phyloP scores from a whole-genome alignment of 441 rosid species.

The Gossypium schwendimanii region DNA sequence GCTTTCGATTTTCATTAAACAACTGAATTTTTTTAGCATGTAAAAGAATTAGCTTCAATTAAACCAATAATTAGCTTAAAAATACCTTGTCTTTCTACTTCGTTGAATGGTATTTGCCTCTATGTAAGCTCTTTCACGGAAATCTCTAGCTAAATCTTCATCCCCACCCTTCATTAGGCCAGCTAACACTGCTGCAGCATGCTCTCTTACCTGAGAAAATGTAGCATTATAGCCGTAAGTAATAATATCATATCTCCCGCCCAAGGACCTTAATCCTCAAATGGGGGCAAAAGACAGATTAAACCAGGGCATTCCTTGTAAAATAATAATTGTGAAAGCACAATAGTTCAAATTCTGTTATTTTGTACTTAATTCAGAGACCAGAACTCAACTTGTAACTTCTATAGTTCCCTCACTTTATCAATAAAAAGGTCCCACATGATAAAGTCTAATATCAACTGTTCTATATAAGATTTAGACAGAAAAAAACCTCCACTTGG shows the following conservation, averaged over 20 bases:
- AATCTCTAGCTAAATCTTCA: conserved; percentile 70
- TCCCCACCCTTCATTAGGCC: conserved; percentile 96
- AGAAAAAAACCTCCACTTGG: conserved; percentile 85
- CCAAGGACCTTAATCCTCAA: conserved; percentile 1
- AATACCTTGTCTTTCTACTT: conserved; percentile 62
- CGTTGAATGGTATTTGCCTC: conserved; percentile 62
- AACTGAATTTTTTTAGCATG: not conserved
- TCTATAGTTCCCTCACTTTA: not conserved
- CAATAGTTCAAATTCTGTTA: conserved; percentile 8
- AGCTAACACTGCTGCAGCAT: conserved; percentile 94
- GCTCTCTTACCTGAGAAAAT: conserved; percentile 82
- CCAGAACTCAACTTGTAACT: not conserved
- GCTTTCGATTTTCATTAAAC: conserved; percentile 7
- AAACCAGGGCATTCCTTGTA: not conserved
- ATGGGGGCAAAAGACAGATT: not conserved
- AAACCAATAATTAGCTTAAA: conserved; percentile 7
- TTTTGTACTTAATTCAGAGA: not conserved
- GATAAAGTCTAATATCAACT: not conserved
- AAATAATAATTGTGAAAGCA: not conserved
- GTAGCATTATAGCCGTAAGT: conserved; percentile 14
- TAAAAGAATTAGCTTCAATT: not conserved
- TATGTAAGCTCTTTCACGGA: conserved; percentile 74
- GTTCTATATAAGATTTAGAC: conserved; percentile 11
- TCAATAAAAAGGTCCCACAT: not conserved
- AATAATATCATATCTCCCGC: conserved; percentile 4